Percentiles rank a stretch among this genome's conserved stretches.
Evolutionary conservation across 495 filamentous ascomycete genomes (phyloP).

Genomic region (Halenospora varia): DNA sequence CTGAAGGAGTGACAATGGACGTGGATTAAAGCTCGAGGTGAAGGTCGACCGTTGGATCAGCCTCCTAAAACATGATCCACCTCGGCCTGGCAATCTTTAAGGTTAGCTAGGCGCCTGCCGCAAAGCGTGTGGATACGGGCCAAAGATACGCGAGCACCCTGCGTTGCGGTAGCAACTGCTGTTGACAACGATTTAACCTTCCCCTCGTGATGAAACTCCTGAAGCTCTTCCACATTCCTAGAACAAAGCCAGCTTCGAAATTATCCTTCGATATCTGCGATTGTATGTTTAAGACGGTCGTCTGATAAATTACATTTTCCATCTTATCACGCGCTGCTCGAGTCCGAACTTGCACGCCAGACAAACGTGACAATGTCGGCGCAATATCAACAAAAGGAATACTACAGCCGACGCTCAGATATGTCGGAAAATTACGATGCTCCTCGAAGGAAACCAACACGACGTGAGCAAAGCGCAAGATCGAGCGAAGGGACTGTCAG

Average conservation of each 20-base stretch:
- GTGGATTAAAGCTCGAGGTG: background rate
- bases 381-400: conserved; percentile 45
- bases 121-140: background rate
- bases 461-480: conserved; percentile 32
- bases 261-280: background rate
- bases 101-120: no score
- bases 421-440: conserved; percentile 40
- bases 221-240: conserved; percentile 1
- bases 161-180: background rate
- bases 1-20: conserved; percentile 20
- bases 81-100: background rate
- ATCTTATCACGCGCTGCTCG: background rate
- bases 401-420: conserved; percentile 45
- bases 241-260: background rate
- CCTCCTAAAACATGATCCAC: background rate
- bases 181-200: background rate
- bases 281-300: background rate
- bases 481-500: conserved; percentile 65
- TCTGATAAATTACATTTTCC: background rate
- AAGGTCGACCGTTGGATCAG: background rate
- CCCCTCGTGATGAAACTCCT: background rate
- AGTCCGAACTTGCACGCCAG: background rate
- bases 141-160: no score
- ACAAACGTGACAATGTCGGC: conserved; percentile 34
- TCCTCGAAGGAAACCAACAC: conserved; percentile 46